Conservation (phyloP, 75 land plant genomes). For the Pinus taeda region DNA sequence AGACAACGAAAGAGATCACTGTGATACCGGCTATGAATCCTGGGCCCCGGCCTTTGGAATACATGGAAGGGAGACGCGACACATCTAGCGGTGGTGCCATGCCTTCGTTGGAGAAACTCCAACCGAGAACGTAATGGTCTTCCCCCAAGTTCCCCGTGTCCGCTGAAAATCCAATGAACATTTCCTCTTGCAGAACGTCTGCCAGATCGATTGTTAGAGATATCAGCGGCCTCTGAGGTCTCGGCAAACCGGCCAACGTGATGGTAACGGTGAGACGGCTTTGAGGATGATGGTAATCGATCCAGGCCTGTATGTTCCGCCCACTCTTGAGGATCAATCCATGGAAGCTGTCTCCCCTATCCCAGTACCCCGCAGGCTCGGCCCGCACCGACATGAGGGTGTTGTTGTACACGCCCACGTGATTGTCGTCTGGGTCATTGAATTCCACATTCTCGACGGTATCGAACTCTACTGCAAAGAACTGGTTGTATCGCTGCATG, state of each 20-base stretch:
- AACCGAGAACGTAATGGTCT: conserved; percentile 4
- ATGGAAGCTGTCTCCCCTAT: neutral
- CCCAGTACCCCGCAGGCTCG: conserved; percentile 2
- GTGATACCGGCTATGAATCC: neutral
- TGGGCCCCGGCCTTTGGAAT: neutral
- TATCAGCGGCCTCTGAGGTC: neutral
- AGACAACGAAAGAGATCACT: neutral
- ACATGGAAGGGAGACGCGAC: neutral
- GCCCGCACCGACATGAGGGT: neutral
- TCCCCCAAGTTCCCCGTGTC: neutral
- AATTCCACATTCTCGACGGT: conserved; percentile 6
- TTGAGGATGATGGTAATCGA: neutral
- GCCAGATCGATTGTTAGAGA: neutral
- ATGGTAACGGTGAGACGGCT: neutral
- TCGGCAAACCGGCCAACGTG: neutral
- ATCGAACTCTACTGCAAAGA: conserved; percentile 26
- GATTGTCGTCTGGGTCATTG: conserved; percentile 12
- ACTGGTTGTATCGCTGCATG: conserved; percentile 6
- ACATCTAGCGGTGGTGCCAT: neutral
- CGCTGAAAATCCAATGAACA: neutral
- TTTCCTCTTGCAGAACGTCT: neutral
- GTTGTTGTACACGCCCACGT: conserved; percentile 20
- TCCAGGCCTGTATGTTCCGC: conserved; percentile 17
- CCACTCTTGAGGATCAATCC: conserved; percentile 1
- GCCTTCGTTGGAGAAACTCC: conserved; percentile 13